Percentiles rank a stretch among this genome's conserved stretches.
These are phyloP conservation scores for Penicillium paneum DNA, from an alignment of 2,329 filamentous ascomycete species.

Conservation along the genomic window DNA sequence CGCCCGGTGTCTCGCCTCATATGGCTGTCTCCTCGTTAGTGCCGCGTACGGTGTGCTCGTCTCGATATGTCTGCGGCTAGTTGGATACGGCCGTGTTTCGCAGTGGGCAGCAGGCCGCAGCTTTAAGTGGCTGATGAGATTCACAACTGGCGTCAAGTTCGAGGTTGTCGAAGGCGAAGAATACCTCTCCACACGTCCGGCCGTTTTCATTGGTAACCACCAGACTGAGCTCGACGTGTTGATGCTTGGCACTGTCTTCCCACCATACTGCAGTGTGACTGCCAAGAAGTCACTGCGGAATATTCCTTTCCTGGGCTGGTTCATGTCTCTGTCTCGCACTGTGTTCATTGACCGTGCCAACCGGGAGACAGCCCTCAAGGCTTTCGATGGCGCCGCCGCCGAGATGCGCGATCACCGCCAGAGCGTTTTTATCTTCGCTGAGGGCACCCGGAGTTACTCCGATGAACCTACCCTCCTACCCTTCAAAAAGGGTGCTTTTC, in stretches of 20 bases:
- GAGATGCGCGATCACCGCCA: slow-evolving; percentile 72
- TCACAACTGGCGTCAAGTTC: slow-evolving; percentile 75
- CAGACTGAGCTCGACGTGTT: slow-evolving; percentile 94
- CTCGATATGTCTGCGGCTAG: slow-evolving; percentile 66
- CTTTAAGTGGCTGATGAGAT: slow-evolving; percentile 76
- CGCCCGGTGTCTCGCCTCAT: slow-evolving; percentile 47
- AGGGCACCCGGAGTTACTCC: slow-evolving; percentile 89
- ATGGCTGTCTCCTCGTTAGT: slow-evolving; percentile 45
- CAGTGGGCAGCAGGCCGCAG: slow-evolving; percentile 80
- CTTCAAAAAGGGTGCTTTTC: slow-evolving; percentile 99
- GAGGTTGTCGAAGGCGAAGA: slow-evolving; percentile 64
- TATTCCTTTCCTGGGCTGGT: slow-evolving; percentile 87
- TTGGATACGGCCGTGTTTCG: slow-evolving; percentile 70
- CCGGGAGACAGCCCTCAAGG: slow-evolving; percentile 73
- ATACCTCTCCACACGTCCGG: slow-evolving; percentile 68
- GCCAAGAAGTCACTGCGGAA: slow-evolving; percentile 81
- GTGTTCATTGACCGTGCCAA: slow-evolving; percentile 96
- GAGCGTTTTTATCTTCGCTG: slow-evolving; percentile 57
- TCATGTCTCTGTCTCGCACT: slow-evolving; percentile 81
- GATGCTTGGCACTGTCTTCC: slow-evolving; percentile 85
- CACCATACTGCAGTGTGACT: slow-evolving; percentile 85
- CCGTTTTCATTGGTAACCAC: slow-evolving; percentile 91
- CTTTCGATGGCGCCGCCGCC: slow-evolving; percentile 76
- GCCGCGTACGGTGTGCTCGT: slow-evolving; percentile 73
- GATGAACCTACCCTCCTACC: slow-evolving; percentile 76